phyloP scores from a whole-genome alignment of 2,329 filamentous ascomycete genomes.

The Parastagonospora nodorum region DNA sequence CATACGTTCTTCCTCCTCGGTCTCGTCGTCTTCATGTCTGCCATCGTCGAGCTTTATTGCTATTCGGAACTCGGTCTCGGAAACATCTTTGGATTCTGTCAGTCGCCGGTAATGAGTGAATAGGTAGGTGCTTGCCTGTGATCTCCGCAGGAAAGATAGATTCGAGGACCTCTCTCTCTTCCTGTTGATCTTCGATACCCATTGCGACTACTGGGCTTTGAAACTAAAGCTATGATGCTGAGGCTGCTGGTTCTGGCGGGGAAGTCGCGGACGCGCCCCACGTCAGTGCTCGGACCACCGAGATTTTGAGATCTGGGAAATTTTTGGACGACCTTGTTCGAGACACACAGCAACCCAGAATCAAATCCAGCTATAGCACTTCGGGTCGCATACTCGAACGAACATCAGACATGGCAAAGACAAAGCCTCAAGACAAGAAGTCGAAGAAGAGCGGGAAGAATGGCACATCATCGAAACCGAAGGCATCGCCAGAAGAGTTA shows the following conservation, averaged over 20 bases:
- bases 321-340: slow-evolving; percentile 21
- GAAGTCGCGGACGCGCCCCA: slow-evolving; percentile 23
- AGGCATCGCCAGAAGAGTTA: slow-evolving; percentile 60
- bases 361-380: neutral
- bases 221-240: slow-evolving; percentile 13
- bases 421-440: slow-evolving; percentile 54
- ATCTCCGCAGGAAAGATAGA: slow-evolving; percentile 99
- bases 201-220: slow-evolving; percentile 37
- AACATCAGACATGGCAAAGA: slow-evolving; percentile 54
- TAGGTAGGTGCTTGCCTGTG: slow-evolving; percentile 63
- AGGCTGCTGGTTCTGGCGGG: slow-evolving; percentile 25
- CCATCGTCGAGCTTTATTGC: slow-evolving; percentile 80
- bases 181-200: slow-evolving; percentile 80
- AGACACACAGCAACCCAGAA: neutral
- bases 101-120: neutral
- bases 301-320: slow-evolving; percentile 20
- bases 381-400: neutral
- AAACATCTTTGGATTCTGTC: slow-evolving; percentile 69
- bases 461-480: slow-evolving; percentile 48
- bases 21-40: slow-evolving; percentile 57
- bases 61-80: slow-evolving; percentile 87
- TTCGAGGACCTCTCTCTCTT: slow-evolving; percentile 96
- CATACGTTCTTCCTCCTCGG: slow-evolving; percentile 60
- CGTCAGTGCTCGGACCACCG: slow-evolving; percentile 28
- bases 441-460: slow-evolving; percentile 40